A percentile compares a stretch with the other conserved stretches of the same genome.
Conservation (phyloP, 2,329 filamentous ascomycete species). For the Pseudogymnoascus sp. region DNA sequence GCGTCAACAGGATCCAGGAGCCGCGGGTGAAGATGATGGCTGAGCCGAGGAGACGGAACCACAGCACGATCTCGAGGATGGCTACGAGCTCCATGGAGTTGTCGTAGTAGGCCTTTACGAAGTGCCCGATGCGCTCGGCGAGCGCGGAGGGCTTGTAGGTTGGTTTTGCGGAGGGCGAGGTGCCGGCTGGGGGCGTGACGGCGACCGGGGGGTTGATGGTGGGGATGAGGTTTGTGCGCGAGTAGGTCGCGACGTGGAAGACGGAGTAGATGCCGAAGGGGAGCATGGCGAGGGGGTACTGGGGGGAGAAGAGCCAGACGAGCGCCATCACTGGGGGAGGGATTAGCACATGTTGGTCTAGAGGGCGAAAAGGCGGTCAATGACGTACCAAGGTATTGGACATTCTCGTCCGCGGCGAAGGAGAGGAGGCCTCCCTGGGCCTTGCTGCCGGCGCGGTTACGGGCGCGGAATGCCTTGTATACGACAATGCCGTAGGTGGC, state of each 20-base stretch:
- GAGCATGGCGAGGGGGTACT: constrained; percentile 81
- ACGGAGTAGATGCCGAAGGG: constrained; percentile 95
- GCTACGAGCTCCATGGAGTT: constrained; percentile 90
- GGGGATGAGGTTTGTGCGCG: constrained; percentile 85
- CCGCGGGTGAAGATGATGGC: constrained; percentile 82
- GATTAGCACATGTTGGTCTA: constrained; percentile 12
- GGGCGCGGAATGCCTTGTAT: constrained; percentile 91
- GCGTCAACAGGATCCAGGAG: constrained; percentile 75
- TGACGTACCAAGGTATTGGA: constrained; percentile 84
- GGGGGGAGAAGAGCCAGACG: constrained; percentile 86
- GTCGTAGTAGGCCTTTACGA: constrained; percentile 98
- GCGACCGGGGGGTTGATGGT: constrained; percentile 63
- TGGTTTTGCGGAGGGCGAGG: constrained; percentile 48
- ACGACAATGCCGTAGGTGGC: constrained; percentile 96
- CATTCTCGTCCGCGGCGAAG: constrained; percentile 82
- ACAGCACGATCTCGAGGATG: constrained; percentile 76
- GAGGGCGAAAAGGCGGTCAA: background rate
- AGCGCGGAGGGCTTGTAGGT: constrained; percentile 44
- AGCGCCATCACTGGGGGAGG: constrained; percentile 67
- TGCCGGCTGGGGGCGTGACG: constrained; percentile 43
- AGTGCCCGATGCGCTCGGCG: constrained; percentile 76
- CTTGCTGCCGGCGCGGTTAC: constrained; percentile 62
- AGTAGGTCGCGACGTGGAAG: constrained; percentile 97
- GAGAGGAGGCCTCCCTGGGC: constrained; percentile 49
- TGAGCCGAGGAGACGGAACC: constrained; percentile 71